A percentile compares a stretch with the other conserved stretches of the same genome.
Conservation (phyloP, 169 alveolate species). For the Theileria annulata region DNA sequence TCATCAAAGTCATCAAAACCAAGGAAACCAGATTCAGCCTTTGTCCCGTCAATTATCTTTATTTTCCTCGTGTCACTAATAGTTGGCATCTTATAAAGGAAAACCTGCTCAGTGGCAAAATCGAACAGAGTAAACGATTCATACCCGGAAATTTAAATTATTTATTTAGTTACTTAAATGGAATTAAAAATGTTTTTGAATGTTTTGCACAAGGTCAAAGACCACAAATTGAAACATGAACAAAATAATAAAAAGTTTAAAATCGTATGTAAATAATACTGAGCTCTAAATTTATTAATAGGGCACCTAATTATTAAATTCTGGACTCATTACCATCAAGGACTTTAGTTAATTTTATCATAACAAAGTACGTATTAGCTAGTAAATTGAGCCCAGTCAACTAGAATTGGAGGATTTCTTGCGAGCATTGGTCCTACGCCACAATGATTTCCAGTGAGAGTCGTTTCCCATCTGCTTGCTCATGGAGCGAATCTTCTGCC, state of each 20-base stretch:
- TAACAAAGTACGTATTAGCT: background rate
- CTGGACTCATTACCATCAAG: background rate
- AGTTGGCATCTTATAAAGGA: background rate
- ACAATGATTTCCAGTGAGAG: conserved; percentile 51
- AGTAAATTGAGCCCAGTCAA: background rate
- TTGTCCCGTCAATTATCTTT: background rate
- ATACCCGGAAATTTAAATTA: background rate
- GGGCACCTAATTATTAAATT: background rate
- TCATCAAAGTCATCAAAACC: background rate
- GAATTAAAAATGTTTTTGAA: background rate
- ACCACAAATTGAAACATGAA: background rate
- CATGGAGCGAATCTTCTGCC: conserved; percentile 51
- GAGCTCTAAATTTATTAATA: background rate
- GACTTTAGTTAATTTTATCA: background rate
- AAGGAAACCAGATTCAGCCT: conserved; percentile 1
- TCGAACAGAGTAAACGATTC: background rate
- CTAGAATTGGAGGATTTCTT: background rate
- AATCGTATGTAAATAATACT: too few relatives aligned
- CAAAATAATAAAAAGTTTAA: background rate
- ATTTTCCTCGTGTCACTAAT: background rate
- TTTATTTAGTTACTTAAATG: background rate
- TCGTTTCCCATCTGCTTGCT: conserved; percentile 46
- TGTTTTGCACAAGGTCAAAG: background rate
- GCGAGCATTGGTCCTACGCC: conserved; percentile 26
- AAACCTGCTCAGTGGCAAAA: background rate